Conservation (phyloP, 2,329 filamentous ascomycete genomes). For the Neonectria magnoliae region DNA sequence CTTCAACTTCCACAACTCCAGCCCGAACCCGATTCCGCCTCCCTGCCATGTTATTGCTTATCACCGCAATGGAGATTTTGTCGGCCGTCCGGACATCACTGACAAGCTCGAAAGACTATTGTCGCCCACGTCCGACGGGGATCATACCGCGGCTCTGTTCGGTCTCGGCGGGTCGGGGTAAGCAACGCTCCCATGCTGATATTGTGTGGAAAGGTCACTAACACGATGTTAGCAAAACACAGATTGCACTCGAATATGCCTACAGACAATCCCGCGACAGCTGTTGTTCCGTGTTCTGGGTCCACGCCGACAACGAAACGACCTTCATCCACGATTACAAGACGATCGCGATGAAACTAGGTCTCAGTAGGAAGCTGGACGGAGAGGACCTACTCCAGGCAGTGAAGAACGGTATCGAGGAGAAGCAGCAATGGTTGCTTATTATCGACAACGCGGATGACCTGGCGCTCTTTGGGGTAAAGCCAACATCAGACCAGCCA, state of each 20-base stretch:
- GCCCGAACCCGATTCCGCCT: neutral
- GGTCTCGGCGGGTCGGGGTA: slow-evolving; percentile 32
- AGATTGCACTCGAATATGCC: neutral
- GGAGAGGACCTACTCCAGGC: slow-evolving; percentile 33
- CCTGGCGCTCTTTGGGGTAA: slow-evolving; percentile 41
- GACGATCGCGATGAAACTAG: slow-evolving; percentile 41
- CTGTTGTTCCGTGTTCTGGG: slow-evolving; percentile 49
- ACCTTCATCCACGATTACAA: slow-evolving; percentile 47
- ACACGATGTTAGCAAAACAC: neutral
- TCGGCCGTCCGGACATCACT: slow-evolving; percentile 10
- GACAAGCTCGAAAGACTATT: slow-evolving; percentile 19
- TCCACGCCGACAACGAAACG: slow-evolving; percentile 47
- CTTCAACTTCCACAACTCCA: neutral
- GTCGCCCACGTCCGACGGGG: neutral
- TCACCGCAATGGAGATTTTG: slow-evolving; percentile 29
- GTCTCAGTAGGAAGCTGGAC: slow-evolving; percentile 31
- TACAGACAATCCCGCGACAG: slow-evolving; percentile 5
- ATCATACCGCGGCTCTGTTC: slow-evolving; percentile 22
- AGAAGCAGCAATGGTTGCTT: slow-evolving; percentile 40
- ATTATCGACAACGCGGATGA: slow-evolving; percentile 50
- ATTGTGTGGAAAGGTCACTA: slow-evolving; percentile 1
- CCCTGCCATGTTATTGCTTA: slow-evolving; percentile 19
- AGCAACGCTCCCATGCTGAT: neutral
- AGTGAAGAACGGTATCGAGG: slow-evolving; percentile 32
- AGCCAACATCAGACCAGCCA: neutral